phyloP scores from a whole-genome alignment of 2,329 filamentous ascomycete species.

The Botrytis squamosa region DNA sequence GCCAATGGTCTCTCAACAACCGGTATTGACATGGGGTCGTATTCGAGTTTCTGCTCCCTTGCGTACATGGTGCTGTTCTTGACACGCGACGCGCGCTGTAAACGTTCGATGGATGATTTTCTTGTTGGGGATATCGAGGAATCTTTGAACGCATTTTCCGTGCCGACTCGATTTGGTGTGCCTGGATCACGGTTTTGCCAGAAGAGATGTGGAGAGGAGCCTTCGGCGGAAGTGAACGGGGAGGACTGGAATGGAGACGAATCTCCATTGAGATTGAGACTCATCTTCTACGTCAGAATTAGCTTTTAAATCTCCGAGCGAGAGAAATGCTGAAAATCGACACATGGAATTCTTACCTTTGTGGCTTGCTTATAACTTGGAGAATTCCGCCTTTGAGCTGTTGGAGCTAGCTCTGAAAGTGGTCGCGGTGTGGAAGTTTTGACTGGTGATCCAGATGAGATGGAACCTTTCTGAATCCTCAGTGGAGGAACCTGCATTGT shows the following conservation, averaged over 20 bases:
- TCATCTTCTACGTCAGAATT: conserved; percentile 55
- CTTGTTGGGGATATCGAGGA: conserved; percentile 66
- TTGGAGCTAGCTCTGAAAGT: conserved; percentile 84
- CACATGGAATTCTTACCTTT: conserved; percentile 56
- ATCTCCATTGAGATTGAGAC: conserved; percentile 59
- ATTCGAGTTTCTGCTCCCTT: conserved; percentile 87
- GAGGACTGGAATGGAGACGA: conserved; percentile 85
- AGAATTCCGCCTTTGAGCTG: conserved; percentile 85
- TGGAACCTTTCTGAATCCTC: conserved; percentile 71
- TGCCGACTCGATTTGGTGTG: conserved; percentile 61
- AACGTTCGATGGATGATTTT: conserved; percentile 89
- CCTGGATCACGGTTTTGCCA: conserved; percentile 77
- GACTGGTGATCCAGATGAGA: conserved; percentile 54
- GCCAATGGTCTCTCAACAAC: conserved; percentile 80
- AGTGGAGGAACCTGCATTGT: conserved; percentile 65
- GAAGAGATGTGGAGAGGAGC: conserved; percentile 79
- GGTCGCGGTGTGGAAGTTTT: conserved; percentile 70
- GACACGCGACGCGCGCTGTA: conserved; percentile 91
- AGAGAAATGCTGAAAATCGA: conserved; percentile 25
- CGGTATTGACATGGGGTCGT: conserved; percentile 77
- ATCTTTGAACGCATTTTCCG: conserved; percentile 67
- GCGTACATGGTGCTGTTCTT: conserved; percentile 98
- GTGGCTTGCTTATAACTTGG: conserved; percentile 78
- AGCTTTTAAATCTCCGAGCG: conserved; percentile 34
- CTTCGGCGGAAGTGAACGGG: conserved; percentile 58